Evolutionary conservation across 306 rosid species (phyloP).

Genomic region (Rosa chinensis): DNA sequence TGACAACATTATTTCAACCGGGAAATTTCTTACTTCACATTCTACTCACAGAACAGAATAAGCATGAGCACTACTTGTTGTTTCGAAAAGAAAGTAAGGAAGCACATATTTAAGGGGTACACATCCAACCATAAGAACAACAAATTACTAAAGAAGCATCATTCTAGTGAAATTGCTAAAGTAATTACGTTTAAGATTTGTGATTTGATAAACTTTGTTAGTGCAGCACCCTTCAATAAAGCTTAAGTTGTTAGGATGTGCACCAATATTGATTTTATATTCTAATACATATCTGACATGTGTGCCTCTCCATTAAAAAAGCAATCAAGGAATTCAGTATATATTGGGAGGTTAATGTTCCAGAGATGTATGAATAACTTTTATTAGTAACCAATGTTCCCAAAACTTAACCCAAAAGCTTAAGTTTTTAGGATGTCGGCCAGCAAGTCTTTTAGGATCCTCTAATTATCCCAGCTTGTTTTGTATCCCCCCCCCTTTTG

Average conservation of each 20-base stretch:
- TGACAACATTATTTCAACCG: not conserved
- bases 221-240: too few species aligned
- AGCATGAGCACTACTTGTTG: not conserved
- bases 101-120: not conserved
- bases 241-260: not conserved
- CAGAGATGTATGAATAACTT: too few species aligned
- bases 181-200: not conserved
- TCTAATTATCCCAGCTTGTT: not conserved
- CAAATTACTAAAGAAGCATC: not conserved
- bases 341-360: too few species aligned
- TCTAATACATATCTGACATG: too few species aligned
- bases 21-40: not conserved
- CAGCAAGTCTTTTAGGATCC: not conserved
- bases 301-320: too few species aligned
- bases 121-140: not conserved
- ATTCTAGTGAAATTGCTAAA: not conserved
- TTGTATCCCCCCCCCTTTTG: too few species aligned
- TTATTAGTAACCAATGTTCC: too few species aligned
- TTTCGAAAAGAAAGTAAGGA: not conserved
- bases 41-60: not conserved
- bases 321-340: too few species aligned
- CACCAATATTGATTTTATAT: too few species aligned
- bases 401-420: too few species aligned
- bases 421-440: not conserved
- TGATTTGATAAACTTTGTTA: not conserved